phyloP scores from a whole-genome alignment of 768 basidiomycete genomes.

The Amanita inopinata region DNA sequence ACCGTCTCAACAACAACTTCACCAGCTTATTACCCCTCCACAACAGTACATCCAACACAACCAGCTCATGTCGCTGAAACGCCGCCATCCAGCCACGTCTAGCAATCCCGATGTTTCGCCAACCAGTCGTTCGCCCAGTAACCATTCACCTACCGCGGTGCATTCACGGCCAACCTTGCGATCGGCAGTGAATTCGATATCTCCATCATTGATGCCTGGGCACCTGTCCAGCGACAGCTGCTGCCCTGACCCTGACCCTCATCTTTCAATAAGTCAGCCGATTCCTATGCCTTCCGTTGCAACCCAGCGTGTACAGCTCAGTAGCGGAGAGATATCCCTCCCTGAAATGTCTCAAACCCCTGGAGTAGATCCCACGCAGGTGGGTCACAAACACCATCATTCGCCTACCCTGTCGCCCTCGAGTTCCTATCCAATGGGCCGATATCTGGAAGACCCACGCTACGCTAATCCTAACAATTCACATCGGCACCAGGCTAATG shows the following conservation, averaged over 20 bases:
- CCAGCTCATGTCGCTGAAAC: constrained; percentile 8
- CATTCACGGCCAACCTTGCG: background rate
- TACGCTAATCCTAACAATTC: constrained; percentile 18
- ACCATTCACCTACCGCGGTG: background rate
- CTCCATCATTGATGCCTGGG: background rate
- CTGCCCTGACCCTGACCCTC: background rate
- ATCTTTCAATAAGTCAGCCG: too few species aligned
- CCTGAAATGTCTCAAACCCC: constrained; percentile 3
- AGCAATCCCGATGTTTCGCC: background rate
- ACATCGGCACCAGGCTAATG: constrained; percentile 14
- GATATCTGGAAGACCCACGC: constrained; percentile 26
- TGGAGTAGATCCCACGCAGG: background rate
- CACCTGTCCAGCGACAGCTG: background rate
- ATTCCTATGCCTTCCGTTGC: too few species aligned
- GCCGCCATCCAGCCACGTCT: background rate
- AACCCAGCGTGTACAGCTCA: constrained; percentile 1
- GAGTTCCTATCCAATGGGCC: constrained; percentile 21
- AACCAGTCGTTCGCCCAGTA: background rate
- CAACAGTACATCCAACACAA: constrained; percentile 8
- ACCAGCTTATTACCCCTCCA: constrained; percentile 12
- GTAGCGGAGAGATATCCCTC: constrained; percentile 1
- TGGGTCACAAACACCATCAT: background rate
- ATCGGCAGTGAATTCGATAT: background rate
- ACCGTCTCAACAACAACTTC: constrained; percentile 24
- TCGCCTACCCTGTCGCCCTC: constrained; percentile 16